Percentiles rank a stretch among this genome's conserved stretches.
Conservation (phyloP, 148 eudicot genomes). For the Rheum nobile region DNA sequence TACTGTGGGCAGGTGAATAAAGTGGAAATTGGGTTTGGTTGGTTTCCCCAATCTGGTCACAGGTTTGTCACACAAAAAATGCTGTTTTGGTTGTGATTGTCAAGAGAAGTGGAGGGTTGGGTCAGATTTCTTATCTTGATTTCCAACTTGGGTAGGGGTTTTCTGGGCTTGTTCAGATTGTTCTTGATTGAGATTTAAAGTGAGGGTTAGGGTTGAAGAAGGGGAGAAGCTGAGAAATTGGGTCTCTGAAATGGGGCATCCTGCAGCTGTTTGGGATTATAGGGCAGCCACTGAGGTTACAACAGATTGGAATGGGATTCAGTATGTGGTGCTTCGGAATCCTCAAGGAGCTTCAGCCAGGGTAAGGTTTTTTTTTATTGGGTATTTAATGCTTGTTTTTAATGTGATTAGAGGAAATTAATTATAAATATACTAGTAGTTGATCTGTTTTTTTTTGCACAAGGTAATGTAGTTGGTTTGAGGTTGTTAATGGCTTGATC, state of each 20-base stretch:
- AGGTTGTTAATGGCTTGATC: not conserved
- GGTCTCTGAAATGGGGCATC: constrained; percentile 52
- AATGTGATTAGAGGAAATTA: not conserved
- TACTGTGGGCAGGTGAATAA: not conserved
- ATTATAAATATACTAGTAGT: not conserved
- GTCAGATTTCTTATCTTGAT: not conserved
- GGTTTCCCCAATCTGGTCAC: constrained; percentile 5
- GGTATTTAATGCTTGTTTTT: not conserved
- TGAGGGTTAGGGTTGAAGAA: constrained; percentile 4
- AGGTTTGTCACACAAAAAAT: constrained; percentile 25
- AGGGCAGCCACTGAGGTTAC: constrained; percentile 43
- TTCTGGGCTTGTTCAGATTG: not conserved
- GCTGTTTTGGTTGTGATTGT: constrained; percentile 15
- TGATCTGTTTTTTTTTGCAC: not conserved
- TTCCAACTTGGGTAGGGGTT: not conserved
- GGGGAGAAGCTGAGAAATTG: not conserved
- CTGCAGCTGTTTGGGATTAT: constrained; percentile 64
- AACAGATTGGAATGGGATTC: constrained; percentile 65
- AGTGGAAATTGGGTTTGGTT: not conserved
- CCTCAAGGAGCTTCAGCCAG: constrained; percentile 63
- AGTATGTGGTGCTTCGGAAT: constrained; percentile 59
- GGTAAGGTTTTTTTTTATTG: constrained; percentile 23
- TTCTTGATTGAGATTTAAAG: not conserved
- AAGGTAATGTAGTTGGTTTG: not conserved
- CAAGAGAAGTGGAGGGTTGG: not conserved